Base-by-base conservation (phyloP, 169 alveolate genomes). In the Plasmodium falciparum region DNA sequence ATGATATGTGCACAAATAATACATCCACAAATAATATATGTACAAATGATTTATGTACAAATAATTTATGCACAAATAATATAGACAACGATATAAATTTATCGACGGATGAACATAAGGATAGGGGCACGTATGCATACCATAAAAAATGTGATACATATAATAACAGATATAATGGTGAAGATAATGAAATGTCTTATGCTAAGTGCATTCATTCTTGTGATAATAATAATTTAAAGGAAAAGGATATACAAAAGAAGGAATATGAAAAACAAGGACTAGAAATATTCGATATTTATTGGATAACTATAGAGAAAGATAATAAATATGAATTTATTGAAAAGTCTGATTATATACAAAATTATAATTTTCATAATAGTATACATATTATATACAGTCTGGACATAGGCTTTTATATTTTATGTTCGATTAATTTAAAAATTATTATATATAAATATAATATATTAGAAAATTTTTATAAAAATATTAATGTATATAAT, bases 361-460 rank as follows among this genome's bases (percentile, higher is more conserved):
- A 56, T 5, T 80, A 45, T 17, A 67, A 61, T 56, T 80, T 67
- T 29, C 58, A 39, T 66, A 65, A 52, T 29, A 50, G 5, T 26
- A 33, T 80, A 45, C 90, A 80, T 33, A 80, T 69, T 43, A 80
- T 80, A 13, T 72, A 80, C 43, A 80, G 90, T 62, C 12, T 80
- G 50, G 90, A 80, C 49, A 58, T 39, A 56, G 80, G 67, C 5
- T 80, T 66, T 12, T 52, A 66, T 63, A 69, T 80, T 39, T 47
- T 80, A 33, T 80, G 90, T 49, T 80, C 90, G 7, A 43, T 80
- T 56, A 80, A 80, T 69, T 47, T 80, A 20, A 80, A 66, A 43
- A 80, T 69, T 33, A 69, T 80, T 54, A 56, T 80, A 33, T 80
- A 67, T 50, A 80, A 80, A 72, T 80, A 72, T 72, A 80, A 80